phyloP scores from a whole-genome alignment of 352 stramenopile genomes.

The Phytophthora macrochlamydospora region DNA sequence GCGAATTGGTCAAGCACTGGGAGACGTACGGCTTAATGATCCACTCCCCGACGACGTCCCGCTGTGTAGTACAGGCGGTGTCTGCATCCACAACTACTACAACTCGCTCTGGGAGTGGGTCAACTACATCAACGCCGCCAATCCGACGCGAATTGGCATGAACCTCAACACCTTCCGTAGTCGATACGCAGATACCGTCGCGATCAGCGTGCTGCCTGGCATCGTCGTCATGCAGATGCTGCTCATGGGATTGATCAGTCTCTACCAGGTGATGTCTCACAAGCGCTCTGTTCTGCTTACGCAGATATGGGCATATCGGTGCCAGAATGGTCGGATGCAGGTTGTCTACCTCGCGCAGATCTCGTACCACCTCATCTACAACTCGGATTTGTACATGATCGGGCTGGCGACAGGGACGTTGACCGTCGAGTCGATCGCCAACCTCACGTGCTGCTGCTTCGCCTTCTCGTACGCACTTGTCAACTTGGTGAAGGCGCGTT shows the following conservation, averaged over 20 bases:
- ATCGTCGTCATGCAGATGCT: slow-evolving; percentile 32
- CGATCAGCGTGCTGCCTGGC: slow-evolving; percentile 23
- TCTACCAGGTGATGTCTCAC: slow-evolving; percentile 32
- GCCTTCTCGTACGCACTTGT: slow-evolving; percentile 22
- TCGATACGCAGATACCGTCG: slow-evolving; percentile 23
- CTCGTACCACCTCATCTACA: slow-evolving; percentile 23
- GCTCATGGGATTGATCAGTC: slow-evolving; percentile 18
- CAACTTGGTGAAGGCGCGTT: slow-evolving; percentile 19
- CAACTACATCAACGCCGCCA: slow-evolving; percentile 1
- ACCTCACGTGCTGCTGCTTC: slow-evolving; percentile 30
- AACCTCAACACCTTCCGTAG: slow-evolving; percentile 20
- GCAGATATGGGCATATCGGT: slow-evolving; percentile 36
- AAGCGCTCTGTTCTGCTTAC: slow-evolving; percentile 23
- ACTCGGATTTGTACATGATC: slow-evolving; percentile 28
- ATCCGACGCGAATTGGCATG: slow-evolving; percentile 18
- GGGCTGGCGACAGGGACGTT: slow-evolving; percentile 25
- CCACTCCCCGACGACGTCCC: slow-evolving; percentile 29
- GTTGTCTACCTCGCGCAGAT: slow-evolving; percentile 25
- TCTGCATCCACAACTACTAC: slow-evolving; percentile 32
- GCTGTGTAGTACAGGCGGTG: slow-evolving; percentile 19
- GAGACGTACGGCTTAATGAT: slow-evolving; percentile 26
- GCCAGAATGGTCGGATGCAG: slow-evolving; percentile 31
- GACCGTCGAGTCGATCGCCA: slow-evolving; percentile 19
- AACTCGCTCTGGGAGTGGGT: slow-evolving; percentile 33
- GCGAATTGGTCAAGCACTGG: neutral